Percentiles rank a stretch among this genome's conserved stretches.
phyloP scores from a whole-genome alignment of 2,329 filamentous ascomycete species.

The Curvularia sp. region DNA sequence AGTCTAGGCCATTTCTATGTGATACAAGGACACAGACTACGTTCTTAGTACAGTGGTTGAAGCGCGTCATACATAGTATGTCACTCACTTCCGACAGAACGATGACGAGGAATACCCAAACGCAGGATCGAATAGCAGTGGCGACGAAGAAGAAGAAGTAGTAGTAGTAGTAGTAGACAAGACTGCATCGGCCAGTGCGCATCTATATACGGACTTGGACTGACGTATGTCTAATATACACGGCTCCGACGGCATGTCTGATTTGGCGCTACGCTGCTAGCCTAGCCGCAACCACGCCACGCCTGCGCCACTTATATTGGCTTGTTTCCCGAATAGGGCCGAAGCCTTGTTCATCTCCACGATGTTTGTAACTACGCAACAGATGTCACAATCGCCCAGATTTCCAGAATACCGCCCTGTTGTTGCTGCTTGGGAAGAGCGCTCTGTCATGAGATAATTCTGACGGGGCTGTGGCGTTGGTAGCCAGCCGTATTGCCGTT shows the following conservation, averaged over 20 bases:
- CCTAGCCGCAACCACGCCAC: conserved; percentile 32
- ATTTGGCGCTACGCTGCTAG: conserved; percentile 25
- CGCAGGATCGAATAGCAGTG: background rate
- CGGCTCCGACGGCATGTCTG: conserved; percentile 12
- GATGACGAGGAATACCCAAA: background rate
- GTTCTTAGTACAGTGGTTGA: background rate
- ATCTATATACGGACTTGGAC: background rate
- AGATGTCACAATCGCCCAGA: conserved; percentile 19
- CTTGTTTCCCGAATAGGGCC: conserved; percentile 22
- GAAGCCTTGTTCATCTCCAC: conserved; percentile 5
- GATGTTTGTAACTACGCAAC: conserved; percentile 8
- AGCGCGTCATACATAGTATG: background rate
- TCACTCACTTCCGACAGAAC: background rate
- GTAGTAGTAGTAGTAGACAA: too few species aligned
- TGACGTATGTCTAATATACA: conserved; percentile 5
- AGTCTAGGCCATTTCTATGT: background rate
- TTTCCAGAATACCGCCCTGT: conserved; percentile 20
- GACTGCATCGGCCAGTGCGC: background rate
- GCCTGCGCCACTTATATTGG: conserved; percentile 26
- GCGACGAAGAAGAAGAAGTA: background rate
- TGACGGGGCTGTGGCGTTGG: conserved; percentile 44
- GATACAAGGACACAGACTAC: background rate
- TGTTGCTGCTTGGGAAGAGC: conserved; percentile 29
- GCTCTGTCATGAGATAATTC: conserved; percentile 42
- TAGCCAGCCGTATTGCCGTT: conserved; percentile 39